Base-by-base conservation (phyloP, 139 green algal species). In the Raphidocelis subcapitata region DNA sequence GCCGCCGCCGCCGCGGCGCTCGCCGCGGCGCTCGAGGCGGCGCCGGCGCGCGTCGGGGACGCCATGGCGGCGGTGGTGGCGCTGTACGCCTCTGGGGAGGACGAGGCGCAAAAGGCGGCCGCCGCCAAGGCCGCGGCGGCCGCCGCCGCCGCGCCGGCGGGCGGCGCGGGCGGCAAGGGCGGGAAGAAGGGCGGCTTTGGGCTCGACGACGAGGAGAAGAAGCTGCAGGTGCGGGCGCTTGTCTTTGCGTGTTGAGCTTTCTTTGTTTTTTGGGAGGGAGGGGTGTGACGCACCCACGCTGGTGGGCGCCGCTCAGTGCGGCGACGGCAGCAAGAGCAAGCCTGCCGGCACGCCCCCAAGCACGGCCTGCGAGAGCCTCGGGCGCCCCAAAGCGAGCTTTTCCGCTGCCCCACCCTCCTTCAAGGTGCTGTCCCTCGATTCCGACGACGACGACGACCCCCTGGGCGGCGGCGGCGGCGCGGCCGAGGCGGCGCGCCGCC, bases 11-110 rank as follows among this genome's bases (percentile, higher is more conserved):
- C 79, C 10, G 67, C 72, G 16, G 84, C 75, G 3, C 81, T 90
- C 31, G 76, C 80, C 4, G 68, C 76, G 0, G 83, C 77, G 0
- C 2, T 84, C 67, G 60, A 72, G 66, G 41, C 72, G 41, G 67
- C 75, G 84, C 55, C 72, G 78, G 1, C 69, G 32, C 5, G 68
- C 79, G 14, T 66, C 62, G 8, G 21, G 35, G 12, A 64, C 5
- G 67, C 82, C 3, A 71, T 93, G 68, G n/a, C 67, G 23, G 59
- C 65, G 1, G 47, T 90, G 24, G 28, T 87, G 2, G 72, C 47
- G 1, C 16, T 79, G 5, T 80, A 79, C 57, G 72, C 47, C 36
- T 47, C 60, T 10, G 70, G 61, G 46, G n/a, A 33, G 14, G 61
- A 69, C 21, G 47, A 70, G 31, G 60, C 20, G 35, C 57, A 67